phyloP scores from a whole-genome alignment of 1,284 basidiomycete genomes.

The Filobasidium uniguttulatum region DNA sequence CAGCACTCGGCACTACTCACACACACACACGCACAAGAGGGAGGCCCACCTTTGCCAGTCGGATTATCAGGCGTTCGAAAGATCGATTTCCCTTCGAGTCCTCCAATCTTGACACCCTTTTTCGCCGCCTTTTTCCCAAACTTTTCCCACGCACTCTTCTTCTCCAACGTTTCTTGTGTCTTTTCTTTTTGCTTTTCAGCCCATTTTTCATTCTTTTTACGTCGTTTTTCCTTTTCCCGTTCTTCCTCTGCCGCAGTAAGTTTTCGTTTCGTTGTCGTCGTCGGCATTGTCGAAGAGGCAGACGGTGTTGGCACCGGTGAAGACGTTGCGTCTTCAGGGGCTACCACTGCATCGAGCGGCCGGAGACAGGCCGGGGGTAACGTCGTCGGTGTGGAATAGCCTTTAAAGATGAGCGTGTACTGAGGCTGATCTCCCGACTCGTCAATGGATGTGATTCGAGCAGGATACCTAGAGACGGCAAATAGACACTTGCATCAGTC shows the following conservation, averaged over 20 bases:
- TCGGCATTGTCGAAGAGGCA: slow-evolving; percentile 29
- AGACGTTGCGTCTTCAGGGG: no score
- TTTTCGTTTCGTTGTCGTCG: slow-evolving; percentile 55
- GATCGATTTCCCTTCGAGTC: slow-evolving; percentile 75
- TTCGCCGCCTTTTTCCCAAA: slow-evolving; percentile 94
- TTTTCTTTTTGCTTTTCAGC: slow-evolving; percentile 70
- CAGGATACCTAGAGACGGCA: slow-evolving; percentile 54
- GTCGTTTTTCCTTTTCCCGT: slow-evolving; percentile 69
- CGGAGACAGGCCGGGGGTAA: slow-evolving; percentile 62
- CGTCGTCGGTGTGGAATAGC: slow-evolving; percentile 87
- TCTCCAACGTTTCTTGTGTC: slow-evolving; percentile 73
- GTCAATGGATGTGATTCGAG: slow-evolving; percentile 72
- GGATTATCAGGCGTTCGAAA: slow-evolving; percentile 95
- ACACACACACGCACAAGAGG: slow-evolving; percentile 4
- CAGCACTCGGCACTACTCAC: slow-evolving; percentile 6
- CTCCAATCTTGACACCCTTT: slow-evolving; percentile 78
- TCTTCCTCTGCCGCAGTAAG: slow-evolving; percentile 64
- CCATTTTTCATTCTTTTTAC: slow-evolving; percentile 95
- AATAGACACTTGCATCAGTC: background rate
- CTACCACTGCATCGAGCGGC: slow-evolving; percentile 21
- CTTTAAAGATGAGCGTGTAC: slow-evolving; percentile 88
- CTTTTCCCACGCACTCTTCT: slow-evolving; percentile 90
- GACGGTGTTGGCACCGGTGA: slow-evolving; percentile 46
- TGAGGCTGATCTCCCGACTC: slow-evolving; percentile 73
- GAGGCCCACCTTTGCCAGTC: slow-evolving; percentile 56